phyloP scores from a whole-genome alignment of 306 rosid species.

The Trichosanthes cucumerina region DNA sequence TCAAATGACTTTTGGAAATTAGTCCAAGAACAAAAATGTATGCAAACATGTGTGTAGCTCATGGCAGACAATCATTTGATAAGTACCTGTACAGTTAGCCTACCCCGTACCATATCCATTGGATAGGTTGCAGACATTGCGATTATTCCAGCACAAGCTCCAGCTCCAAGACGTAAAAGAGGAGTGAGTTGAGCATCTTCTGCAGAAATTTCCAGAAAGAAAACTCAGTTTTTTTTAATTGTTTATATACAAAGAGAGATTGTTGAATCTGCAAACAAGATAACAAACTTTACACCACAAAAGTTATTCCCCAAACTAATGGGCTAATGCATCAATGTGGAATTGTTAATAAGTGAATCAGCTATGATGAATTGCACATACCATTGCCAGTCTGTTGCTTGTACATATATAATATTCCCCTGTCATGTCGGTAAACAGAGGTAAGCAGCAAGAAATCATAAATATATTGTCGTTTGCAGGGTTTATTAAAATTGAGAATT shows the following conservation, averaged over 20 bases:
- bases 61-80: not conserved
- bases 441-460: not conserved
- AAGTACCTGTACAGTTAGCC: slow-evolving; percentile 87
- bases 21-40: not conserved
- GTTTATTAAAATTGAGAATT: not conserved
- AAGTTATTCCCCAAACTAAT: not conserved
- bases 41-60: not conserved
- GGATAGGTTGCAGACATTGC: slow-evolving; percentile 99
- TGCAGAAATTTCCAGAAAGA: slow-evolving; percentile 22
- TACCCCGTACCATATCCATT: slow-evolving; percentile 98
- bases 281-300: not conserved
- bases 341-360: not conserved
- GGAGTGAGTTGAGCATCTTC: slow-evolving; percentile 91
- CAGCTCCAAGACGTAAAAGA: slow-evolving; percentile 89
- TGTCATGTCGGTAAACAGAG: slow-evolving; percentile 19
- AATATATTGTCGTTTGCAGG: not conserved
- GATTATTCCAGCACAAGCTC: slow-evolving; percentile 96
- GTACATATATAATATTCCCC: slow-evolving; percentile 67
- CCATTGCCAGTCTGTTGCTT: slow-evolving; percentile 76
- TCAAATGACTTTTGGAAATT: not conserved
- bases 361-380: slow-evolving; percentile 21
- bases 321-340: not conserved
- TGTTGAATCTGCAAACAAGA: not conserved
- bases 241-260: not conserved
- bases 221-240: not conserved